Base-by-base conservation (phyloP, 1,284 basidiomycete species). In the Testicularia cyperi region DNA sequence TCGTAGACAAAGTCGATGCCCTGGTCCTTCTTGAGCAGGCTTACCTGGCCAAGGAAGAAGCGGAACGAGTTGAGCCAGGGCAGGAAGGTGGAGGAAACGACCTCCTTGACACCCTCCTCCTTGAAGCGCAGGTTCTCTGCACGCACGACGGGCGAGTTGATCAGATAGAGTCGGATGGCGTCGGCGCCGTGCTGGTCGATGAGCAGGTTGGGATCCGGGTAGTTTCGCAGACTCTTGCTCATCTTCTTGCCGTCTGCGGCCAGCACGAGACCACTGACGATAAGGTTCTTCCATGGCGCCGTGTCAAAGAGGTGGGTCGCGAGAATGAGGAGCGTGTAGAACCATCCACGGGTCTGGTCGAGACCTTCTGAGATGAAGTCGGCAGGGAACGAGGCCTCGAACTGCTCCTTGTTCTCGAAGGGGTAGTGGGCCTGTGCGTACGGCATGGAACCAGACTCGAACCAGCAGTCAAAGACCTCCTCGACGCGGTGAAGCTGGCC, bases 391-490 rank as follows among this genome's bases (percentile, higher is more conserved):
- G 84, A 85, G 24, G 80, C 81, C 77, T 92, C 85, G 67, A 82
- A 82, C 38, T 84, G 79, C 42, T 94, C 92, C 78, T 87, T 88
- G 80, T 92, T 95, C 79, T 98, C 94, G 77, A 98, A 98, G 7
- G 95, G 95, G 81, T 95, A 98, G 79, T 99, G 95, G 12, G 86
- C 83, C 75, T 97, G 94, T 2, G 92, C 95, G 74, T 95, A 99
- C 4, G 95, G 95, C 95, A 99, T 99, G 74, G 92, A 94, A 79
- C 95, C 95, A 6, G 94, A 97, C 80, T 99, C 95, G 77, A 99
- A 98, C 95, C 95, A 99, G 77, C 95, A 99, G 78, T 99, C 95
- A 77, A 99, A 98, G 23, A 99, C 92, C 78, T 97, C 95, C 54
- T 96, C 90, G 15, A 97, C 83, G 49, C 94, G 86, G 78, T 84